These are phyloP conservation scores for Septoria linicola DNA, from an alignment of 2,329 filamentous ascomycete genomes.

Conservation along the genomic window DNA sequence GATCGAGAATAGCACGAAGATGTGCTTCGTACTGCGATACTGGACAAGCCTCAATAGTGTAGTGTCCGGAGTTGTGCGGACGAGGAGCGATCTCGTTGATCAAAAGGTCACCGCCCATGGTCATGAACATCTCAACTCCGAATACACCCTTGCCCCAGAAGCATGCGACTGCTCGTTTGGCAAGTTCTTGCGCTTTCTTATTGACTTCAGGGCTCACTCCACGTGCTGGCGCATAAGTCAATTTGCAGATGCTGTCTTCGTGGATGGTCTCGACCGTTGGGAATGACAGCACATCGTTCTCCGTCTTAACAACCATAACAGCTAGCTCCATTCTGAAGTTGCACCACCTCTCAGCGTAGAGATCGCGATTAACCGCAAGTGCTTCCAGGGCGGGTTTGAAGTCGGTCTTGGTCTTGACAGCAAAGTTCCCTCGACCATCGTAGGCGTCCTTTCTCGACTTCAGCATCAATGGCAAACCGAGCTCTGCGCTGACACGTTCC, in stretches of 20 bases:
- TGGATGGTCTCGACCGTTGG: slow-evolving; percentile 93
- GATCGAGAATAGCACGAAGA: slow-evolving; percentile 74
- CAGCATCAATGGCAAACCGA: slow-evolving; percentile 86
- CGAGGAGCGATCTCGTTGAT: slow-evolving; percentile 86
- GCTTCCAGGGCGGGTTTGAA: slow-evolving; percentile 66
- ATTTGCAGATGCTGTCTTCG: slow-evolving; percentile 91
- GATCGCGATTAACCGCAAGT: slow-evolving; percentile 63
- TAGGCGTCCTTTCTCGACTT: slow-evolving; percentile 90
- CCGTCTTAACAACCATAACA: slow-evolving; percentile 91
- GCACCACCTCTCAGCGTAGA: slow-evolving; percentile 90
- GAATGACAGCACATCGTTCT: slow-evolving; percentile 71
- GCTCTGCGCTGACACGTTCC: slow-evolving; percentile 59
- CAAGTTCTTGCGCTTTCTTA: slow-evolving; percentile 70
- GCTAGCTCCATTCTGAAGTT: slow-evolving; percentile 84
- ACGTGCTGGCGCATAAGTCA: slow-evolving; percentile 82
- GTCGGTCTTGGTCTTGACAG: slow-evolving; percentile 59
- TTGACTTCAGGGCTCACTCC: slow-evolving; percentile 62
- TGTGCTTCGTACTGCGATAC: slow-evolving; percentile 93
- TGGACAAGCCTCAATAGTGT: slow-evolving; percentile 87
- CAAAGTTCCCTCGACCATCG: slow-evolving; percentile 78
- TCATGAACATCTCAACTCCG: slow-evolving; percentile 92
- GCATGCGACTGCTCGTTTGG: slow-evolving; percentile 72
- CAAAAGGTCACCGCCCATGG: slow-evolving; percentile 67
- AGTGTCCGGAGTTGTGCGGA: slow-evolving; percentile 89
- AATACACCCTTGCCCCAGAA: slow-evolving; percentile 91